Conservation (phyloP, 352 stramenopile genomes). For the Pythium aquatile region DNA sequence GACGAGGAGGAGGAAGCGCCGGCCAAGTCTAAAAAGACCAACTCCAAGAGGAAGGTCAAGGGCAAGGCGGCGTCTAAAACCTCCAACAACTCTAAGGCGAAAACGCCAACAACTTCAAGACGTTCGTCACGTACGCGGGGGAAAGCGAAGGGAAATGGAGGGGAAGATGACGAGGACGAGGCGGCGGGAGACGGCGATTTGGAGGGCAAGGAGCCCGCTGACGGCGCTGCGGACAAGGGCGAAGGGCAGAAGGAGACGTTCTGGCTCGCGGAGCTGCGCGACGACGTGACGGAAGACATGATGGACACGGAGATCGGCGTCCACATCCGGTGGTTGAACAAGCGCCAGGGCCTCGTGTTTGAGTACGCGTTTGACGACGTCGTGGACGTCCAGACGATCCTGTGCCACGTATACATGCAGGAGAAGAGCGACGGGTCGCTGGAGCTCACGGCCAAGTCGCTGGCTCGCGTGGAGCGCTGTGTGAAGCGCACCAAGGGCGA, state of each 20-base stretch:
- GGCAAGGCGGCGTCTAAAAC: constrained; percentile 1
- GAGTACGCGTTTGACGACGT: constrained; percentile 58
- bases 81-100: constrained; percentile 12
- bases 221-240: not conserved
- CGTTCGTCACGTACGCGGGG: constrained; percentile 1
- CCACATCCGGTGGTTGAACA: constrained; percentile 66
- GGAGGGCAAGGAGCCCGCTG: not conserved
- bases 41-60: constrained; percentile 14
- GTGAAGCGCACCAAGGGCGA: constrained; percentile 39
- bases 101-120: constrained; percentile 9
- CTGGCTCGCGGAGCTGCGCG: constrained; percentile 68
- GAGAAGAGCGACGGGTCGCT: constrained; percentile 39
- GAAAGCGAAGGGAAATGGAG: constrained; percentile 18
- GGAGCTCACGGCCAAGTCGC: constrained; percentile 65
- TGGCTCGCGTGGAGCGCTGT: constrained; percentile 47
- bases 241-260: constrained; percentile 35
- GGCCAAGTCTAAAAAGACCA: constrained; percentile 11
- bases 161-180: constrained; percentile 18
- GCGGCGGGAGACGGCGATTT: constrained; percentile 11
- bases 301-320: constrained; percentile 45
- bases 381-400: constrained; percentile 59
- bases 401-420: constrained; percentile 67
- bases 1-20: constrained; percentile 20
- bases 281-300: constrained; percentile 80
- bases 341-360: constrained; percentile 35